A percentile compares a stretch with the other conserved stretches of the same genome.
Conservation (phyloP, 1,284 basidiomycete species). For the Ustilago curta region DNA sequence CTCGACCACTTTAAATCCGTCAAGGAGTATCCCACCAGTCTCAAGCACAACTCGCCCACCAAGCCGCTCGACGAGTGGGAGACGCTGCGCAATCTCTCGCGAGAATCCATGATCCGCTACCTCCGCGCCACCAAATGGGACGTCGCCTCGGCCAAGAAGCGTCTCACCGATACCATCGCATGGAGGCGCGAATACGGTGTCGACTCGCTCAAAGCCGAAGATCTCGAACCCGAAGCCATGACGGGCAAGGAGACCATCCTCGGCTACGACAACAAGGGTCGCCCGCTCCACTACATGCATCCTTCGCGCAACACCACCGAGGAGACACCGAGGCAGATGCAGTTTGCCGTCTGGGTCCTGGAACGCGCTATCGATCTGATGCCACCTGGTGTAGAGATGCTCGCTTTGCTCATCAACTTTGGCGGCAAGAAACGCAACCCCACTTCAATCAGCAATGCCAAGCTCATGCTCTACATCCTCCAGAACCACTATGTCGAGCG, state of each 20-base stretch:
- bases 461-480: slow-evolving; percentile 69
- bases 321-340: slow-evolving; percentile 69
- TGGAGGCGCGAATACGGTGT: slow-evolving; percentile 71
- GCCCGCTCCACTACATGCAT: slow-evolving; percentile 71
- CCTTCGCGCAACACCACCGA: slow-evolving; percentile 67
- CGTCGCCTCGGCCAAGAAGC: slow-evolving; percentile 62
- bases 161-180: slow-evolving; percentile 69
- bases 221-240: slow-evolving; percentile 66
- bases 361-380: slow-evolving; percentile 70
- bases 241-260: slow-evolving; percentile 70
- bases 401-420: slow-evolving; percentile 65
- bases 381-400: slow-evolving; percentile 69
- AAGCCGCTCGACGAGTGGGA: slow-evolving; percentile 65
- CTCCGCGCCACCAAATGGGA: slow-evolving; percentile 70
- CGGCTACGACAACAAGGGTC: slow-evolving; percentile 69
- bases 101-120: slow-evolving; percentile 68
- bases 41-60: slow-evolving; percentile 38
- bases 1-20: slow-evolving; percentile 51
- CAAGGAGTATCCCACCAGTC: slow-evolving; percentile 46
- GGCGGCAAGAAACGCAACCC: slow-evolving; percentile 61
- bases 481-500: slow-evolving; percentile 69
- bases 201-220: slow-evolving; percentile 64
- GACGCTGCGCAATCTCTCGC: slow-evolving; percentile 64
- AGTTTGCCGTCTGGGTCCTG: slow-evolving; percentile 70
- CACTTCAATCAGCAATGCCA: slow-evolving; percentile 57